A percentile compares a stretch with the other conserved stretches of the same genome.
phyloP scores from a whole-genome alignment of 2,329 filamentous ascomycete species.

The Exophiala sideris region DNA sequence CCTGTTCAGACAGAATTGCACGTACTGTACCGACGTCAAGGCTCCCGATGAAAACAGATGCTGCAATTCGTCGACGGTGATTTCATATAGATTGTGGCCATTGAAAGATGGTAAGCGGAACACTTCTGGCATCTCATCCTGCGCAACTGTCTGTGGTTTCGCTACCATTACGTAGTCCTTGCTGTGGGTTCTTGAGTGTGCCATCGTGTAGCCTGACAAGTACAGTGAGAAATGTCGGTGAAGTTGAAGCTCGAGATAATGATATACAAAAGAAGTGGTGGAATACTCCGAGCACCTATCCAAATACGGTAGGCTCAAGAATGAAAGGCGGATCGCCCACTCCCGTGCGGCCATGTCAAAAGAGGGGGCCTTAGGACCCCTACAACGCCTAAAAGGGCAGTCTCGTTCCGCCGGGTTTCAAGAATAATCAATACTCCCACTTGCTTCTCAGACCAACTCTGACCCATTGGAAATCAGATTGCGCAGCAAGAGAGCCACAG shows the following conservation, averaged over 20 bases:
- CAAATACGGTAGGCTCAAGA: no score
- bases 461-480: no score
- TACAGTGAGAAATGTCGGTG: background rate
- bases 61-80: constrained; percentile 27
- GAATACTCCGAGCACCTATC: no score
- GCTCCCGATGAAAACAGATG: constrained; percentile 16
- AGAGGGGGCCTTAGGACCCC: no score
- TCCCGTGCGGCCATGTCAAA: no score
- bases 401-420: no score
- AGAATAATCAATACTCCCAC: no score
- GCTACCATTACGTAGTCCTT: constrained; percentile 12
- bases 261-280: no score
- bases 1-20: constrained; percentile 26
- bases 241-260: background rate
- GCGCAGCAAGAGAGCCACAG: no score
- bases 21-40: constrained; percentile 23
- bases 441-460: no score
- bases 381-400: no score
- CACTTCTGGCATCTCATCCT: constrained; percentile 17
- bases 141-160: background rate
- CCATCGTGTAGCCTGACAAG: background rate
- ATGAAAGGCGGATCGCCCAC: no score
- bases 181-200: background rate
- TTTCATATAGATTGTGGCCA: constrained; percentile 24
- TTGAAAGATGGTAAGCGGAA: constrained; percentile 23